Evolutionary conservation across 2,329 filamentous ascomycete genomes (phyloP), one percentile per base, ranked within the genome.

Genomic region (Massarina eburnea): DNA sequence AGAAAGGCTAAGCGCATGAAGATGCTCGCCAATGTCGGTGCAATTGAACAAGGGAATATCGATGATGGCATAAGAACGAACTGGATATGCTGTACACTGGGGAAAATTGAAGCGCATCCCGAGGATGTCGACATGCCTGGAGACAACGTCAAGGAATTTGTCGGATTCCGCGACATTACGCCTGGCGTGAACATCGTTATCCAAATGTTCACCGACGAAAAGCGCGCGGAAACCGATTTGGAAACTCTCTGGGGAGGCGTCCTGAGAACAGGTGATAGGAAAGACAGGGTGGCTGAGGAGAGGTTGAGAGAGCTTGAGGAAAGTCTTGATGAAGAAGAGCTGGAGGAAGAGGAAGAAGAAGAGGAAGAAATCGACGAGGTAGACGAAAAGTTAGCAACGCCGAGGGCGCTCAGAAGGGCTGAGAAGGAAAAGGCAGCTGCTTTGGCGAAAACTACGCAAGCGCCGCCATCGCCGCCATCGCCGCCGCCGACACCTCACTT

Each of bases 31-130:
- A 87, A 81, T 48, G 81, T 83, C 0, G 83, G 84, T n/a, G 78
- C 61, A 3, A 20, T 39, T 2, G 50, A 60, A 15, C 81, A 82
- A 9, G 78, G 79, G 12, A 80, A 80, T 38, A 74, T 80, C 1
- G 91, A 96, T 58, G 89, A 96, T 62, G 92, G 91, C 2, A 88
- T 96, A 41, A 85, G 87, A 10, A 96, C 92, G 1, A 91, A 91
- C 8, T 99, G 94, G 94, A 87, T 99, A 17, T 99, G 94, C 70
- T 88, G 97, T 49, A 95, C 96, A 65, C 80, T 94, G 8, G 89
- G 89, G 4, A 81, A 81, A 14, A 78, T 90, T 1, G 81, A 86
- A 34, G 79, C 80, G 18, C 75, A 78, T n/a, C 57, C 67, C 4
- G 58, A 70, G 26, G 67, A 69, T 20, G 61, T 45, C 10, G 49